Conservation (phyloP, 345 rosid species). For the Melaleuca alternifolia region DNA sequence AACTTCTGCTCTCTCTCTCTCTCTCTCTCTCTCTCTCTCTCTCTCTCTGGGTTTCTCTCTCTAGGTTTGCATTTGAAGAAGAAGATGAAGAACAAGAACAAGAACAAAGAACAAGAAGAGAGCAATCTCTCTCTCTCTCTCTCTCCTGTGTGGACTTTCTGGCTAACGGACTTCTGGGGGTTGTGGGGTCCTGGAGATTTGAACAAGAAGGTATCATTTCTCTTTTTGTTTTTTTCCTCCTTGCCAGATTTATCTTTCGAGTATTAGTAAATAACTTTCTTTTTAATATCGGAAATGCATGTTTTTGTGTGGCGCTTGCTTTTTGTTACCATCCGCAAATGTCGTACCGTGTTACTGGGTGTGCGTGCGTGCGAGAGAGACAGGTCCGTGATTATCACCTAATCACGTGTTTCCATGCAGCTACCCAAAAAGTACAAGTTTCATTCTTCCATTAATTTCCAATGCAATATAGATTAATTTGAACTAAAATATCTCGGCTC, state of each 20-base stretch:
- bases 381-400: background rate
- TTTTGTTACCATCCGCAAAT: slow-evolving; percentile 9
- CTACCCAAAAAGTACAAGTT: background rate
- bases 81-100: background rate
- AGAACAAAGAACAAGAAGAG: background rate
- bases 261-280: background rate
- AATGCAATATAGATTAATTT: background rate
- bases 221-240: background rate
- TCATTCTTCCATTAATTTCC: background rate
- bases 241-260: background rate
- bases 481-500: background rate
- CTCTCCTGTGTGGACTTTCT: background rate
- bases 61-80: background rate
- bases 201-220: slow-evolving; percentile 2
- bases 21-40: background rate
- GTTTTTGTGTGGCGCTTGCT: background rate
- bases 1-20: background rate
- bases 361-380: background rate
- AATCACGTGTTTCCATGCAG: background rate
- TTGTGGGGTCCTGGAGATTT: slow-evolving; percentile 10
- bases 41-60: background rate
- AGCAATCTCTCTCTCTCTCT: background rate
- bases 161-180: slow-evolving; percentile 18
- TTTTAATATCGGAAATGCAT: background rate
- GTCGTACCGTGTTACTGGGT: background rate